Evolutionary conservation across 1,139 yeast species (phyloP), one percentile per base, ranked within the genome.

Genomic region (Wickerhamomyces sp.): DNA sequence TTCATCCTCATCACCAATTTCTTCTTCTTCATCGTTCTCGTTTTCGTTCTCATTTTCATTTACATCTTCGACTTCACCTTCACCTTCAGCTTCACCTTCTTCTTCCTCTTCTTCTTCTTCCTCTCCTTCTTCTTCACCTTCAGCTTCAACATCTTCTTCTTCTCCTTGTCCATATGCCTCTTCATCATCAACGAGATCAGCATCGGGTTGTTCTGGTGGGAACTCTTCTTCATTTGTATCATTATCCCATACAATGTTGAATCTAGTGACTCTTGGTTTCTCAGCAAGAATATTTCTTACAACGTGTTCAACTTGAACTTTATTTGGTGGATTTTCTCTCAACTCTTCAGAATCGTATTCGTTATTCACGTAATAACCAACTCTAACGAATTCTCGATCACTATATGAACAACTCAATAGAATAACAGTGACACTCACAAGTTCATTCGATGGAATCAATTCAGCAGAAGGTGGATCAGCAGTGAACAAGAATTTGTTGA

Each of bases 391-490:
- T 59, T 91, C 98, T 49, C 93, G 70, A 42, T 85, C 96, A 35
- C 87, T 86, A 56, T 91, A 91, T 0, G 96, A 82, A 59, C 98
- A 91, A 42, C 96, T 85, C 45, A 91, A 69, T 39, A 91, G 65
- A 38, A 91, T 88, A 22, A 91, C 98, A 0, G 98, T 91, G 31
- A 91, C 97, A 49, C 93, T 79, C 16, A 91, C 96, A 46, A 93
- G 72, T 56, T 91, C 98, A 45, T 88, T 81, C 6, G 96, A 95
- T 1, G 99, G 98, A 47, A 91, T 91, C 45, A 89, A 64, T 47
- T 91, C 97, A 0, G 96, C 95, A 3, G 91, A 79, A 2, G 98
- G 98, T 0, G 99, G 95, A 52, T 91, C 97, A 0, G 98, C 97
- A 23, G 86, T 78, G 57, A 91, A 85, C 14, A 89, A 70, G 51